Evolutionary conservation across 345 rosid genomes (phyloP), one percentile per base, ranked within the genome.

Genomic region (Brassica cretica): DNA sequence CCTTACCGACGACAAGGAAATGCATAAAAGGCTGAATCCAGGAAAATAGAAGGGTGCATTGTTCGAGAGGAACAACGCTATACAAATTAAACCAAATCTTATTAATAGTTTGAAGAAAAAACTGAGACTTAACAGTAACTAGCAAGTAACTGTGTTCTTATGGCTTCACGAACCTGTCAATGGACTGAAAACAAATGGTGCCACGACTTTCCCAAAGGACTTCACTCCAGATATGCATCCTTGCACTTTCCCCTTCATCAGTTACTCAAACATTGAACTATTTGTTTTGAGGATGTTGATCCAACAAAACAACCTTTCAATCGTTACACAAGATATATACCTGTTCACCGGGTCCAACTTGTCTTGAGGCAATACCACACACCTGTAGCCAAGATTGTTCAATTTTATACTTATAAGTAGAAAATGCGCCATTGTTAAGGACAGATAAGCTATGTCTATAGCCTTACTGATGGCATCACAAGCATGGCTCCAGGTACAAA

Each of bases 101-200:
- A n/a, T 59, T 49, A 62, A 25, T 8, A 60, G 24, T 60, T 2
- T 39, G 39, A 30, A 66, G 5, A 46, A 46, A 46, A 14, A 46
- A 46, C 44, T 14, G 27, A 64, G 14, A 27, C 21, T 33, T 15
- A 27, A 3, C 1, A 64, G 15, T 14, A 49, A 7, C 14, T 9
- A 6, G 55, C 16, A 46, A 44, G n/a, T 12, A 44, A 46, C 15
- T 14, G 4, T 63, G 24, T 16, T 15, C 1, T 56, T 27, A 71
- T 0, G 51, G 16, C 12, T 56, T 64, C 16, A 71, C 6, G 0
- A 66, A 92, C 98, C 94, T 79, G 98, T 91, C 55, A 94, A 79
- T 78, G 98, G 97, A 84, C 97, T 94, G 49, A 89, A 94, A 37
- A 89, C 83, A 39, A 94, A 74, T 3, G 97, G 98, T 29, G 94